A percentile compares a stretch with the other conserved stretches of the same genome.
Conservation (phyloP, 805 yeast genomes). For the Pichia manshurica region DNA sequence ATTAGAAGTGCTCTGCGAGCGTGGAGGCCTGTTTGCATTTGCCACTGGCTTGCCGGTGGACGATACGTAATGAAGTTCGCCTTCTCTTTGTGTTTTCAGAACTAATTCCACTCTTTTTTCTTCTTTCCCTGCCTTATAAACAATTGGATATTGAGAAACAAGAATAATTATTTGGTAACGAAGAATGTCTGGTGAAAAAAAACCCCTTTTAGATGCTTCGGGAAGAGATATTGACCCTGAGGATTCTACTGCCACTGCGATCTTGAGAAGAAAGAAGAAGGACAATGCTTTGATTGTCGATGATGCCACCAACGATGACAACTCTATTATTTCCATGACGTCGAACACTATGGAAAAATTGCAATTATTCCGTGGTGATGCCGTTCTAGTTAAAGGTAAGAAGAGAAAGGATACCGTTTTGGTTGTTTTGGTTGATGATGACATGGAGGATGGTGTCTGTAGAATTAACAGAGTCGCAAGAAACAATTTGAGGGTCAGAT, state of each 20-base stretch:
- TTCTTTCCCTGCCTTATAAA: background rate
- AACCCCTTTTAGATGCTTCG: constrained; percentile 34
- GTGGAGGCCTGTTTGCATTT: too few species aligned
- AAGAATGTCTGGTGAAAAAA: constrained; percentile 22
- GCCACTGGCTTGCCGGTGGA: too few species aligned
- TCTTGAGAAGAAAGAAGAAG: constrained; percentile 95
- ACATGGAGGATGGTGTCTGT: constrained; percentile 91
- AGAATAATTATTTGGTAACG: too few species aligned
- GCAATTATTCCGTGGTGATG: constrained; percentile 95
- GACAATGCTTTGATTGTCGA: constrained; percentile 90
- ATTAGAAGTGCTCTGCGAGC: too few species aligned
- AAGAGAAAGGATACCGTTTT: constrained; percentile 96
- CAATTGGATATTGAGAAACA: background rate
- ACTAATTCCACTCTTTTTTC: background rate
- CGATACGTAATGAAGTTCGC: background rate
- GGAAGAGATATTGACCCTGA: constrained; percentile 32
- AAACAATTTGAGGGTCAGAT: constrained; percentile 86
- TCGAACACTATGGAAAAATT: constrained; percentile 92
- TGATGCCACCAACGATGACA: constrained; percentile 95
- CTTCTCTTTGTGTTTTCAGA: background rate
- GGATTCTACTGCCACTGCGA: constrained; percentile 85
- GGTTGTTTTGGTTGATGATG: constrained; percentile 94
- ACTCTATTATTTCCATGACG: constrained; percentile 92
- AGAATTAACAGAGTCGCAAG: constrained; percentile 94
- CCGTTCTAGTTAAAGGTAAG: constrained; percentile 95